Evolutionary conservation across 2,329 filamentous ascomycete genomes (phyloP).

Genomic region (Trichoderma guizhouense): DNA sequence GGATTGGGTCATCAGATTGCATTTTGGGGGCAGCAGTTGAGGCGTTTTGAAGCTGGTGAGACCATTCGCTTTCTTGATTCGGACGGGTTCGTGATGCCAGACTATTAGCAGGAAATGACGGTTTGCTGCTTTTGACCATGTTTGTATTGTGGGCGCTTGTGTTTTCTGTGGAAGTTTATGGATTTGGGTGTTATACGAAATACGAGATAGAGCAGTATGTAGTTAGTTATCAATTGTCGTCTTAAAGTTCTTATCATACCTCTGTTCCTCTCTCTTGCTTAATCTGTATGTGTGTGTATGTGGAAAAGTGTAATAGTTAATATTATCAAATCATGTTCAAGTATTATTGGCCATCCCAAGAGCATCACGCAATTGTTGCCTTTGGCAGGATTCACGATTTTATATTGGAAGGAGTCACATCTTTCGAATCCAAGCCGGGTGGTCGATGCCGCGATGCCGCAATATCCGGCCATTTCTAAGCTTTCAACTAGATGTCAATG

Average conservation of each 20-base stretch:
- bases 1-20: slow-evolving; percentile 20
- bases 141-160: background rate
- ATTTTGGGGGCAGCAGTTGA: slow-evolving; percentile 24
- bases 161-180: background rate
- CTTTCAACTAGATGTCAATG: background rate
- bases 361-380: background rate
- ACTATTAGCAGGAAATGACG: background rate
- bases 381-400: background rate
- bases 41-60: slow-evolving; percentile 15
- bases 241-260: background rate
- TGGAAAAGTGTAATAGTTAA: background rate
- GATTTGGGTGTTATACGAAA: background rate
- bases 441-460: background rate
- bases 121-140: background rate
- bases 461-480: background rate
- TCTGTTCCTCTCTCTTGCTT: background rate
- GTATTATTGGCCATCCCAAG: background rate
- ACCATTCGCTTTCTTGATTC: slow-evolving; percentile 20
- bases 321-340: background rate
- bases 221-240: background rate
- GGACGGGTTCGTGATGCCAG: background rate
- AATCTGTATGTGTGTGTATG: background rate
- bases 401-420: background rate
- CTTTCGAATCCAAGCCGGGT: background rate
- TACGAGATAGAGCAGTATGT: background rate